Percentiles rank a stretch among this genome's conserved stretches.
Conservation (phyloP, 306 rosid genomes). For the Rubus idaeus region DNA sequence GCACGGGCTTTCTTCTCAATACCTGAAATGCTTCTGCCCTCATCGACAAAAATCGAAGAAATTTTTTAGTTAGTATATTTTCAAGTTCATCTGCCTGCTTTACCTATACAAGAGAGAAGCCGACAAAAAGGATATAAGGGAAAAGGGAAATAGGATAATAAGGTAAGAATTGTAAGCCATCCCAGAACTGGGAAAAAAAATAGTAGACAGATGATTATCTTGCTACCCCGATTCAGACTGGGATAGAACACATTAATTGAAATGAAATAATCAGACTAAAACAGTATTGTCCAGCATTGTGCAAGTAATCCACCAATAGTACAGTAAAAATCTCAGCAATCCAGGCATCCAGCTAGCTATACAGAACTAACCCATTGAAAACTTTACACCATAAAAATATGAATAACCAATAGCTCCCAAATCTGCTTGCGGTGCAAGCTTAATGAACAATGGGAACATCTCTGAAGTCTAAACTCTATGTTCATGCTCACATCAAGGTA, state of each 20-base stretch:
- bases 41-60: conserved; percentile 95
- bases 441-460: not conserved
- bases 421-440: not conserved
- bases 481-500: not conserved
- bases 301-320: not conserved
- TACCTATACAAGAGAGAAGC: conserved; percentile 55
- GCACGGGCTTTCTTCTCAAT: conserved; percentile 89
- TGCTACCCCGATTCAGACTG: not conserved
- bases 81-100: conserved; percentile 98
- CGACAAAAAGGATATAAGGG: not conserved
- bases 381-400: not conserved
- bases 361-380: not conserved
- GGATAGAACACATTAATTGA: not conserved
- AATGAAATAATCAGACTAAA: not conserved
- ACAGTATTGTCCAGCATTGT: not conserved
- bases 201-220: not conserved
- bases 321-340: not conserved
- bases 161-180: not conserved
- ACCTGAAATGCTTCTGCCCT: conserved; percentile 99
- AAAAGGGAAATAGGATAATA: conserved; percentile 2
- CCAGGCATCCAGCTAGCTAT: not conserved
- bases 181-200: not conserved
- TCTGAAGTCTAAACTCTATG: not conserved
- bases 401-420: not conserved
- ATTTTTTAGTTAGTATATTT: conserved; percentile 90